phyloP scores from a whole-genome alignment of 345 rosid species.

The Kandelia obovata region DNA sequence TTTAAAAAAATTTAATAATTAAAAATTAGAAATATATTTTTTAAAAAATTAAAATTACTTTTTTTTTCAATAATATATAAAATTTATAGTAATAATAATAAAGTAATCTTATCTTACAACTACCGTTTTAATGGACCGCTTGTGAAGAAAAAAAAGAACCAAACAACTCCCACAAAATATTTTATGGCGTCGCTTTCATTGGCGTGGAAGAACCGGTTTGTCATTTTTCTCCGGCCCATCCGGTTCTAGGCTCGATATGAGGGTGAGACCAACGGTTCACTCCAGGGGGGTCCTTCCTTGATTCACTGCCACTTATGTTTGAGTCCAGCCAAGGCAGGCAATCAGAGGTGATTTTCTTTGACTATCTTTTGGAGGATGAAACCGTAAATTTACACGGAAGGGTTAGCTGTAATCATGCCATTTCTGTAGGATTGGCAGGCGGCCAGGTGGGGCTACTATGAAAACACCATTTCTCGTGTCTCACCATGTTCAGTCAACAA shows the following conservation, averaged over 20 bases:
- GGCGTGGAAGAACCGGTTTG: constrained; percentile 11
- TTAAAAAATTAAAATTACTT: too few species aligned
- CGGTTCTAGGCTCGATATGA: not conserved
- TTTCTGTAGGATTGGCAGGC: not conserved
- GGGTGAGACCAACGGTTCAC: too few species aligned
- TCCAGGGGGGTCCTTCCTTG: not conserved
- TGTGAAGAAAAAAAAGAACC: not conserved
- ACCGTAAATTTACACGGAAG: not conserved
- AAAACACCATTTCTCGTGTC: constrained; percentile 26
- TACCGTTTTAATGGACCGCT: too few species aligned
- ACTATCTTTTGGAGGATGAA: not conserved
- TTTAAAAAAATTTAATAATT: too few species aligned
- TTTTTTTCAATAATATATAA: too few species aligned
- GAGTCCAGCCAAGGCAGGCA: not conserved
- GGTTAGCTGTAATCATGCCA: not conserved
- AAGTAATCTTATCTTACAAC: too few species aligned
- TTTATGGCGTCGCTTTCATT: constrained; percentile 2
- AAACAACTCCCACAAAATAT: not conserved
- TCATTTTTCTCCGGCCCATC: not conserved
- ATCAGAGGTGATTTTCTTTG: not conserved
- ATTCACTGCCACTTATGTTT: not conserved
- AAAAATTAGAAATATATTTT: too few species aligned
- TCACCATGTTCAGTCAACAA: constrained; percentile 40
- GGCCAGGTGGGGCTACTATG: constrained; percentile 7
- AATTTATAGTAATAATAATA: too few species aligned